These are phyloP conservation scores for Cafeteria roenbergensis DNA, from an alignment of 108 stramenopile genomes.

Conservation along the genomic window DNA sequence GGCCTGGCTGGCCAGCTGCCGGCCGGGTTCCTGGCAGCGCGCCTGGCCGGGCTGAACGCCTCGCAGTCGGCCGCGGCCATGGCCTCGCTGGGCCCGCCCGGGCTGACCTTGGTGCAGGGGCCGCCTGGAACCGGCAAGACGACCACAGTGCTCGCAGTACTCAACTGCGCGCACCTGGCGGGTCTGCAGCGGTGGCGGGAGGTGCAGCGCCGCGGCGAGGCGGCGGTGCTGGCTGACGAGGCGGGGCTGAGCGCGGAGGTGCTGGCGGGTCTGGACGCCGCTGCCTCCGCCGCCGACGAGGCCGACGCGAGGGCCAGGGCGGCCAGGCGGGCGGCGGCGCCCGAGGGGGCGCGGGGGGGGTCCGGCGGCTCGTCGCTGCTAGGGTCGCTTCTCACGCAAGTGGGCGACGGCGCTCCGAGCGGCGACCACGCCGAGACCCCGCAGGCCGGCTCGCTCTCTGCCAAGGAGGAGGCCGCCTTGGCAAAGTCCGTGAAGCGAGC, in stretches of 20 bases:
- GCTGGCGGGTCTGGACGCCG: neutral
- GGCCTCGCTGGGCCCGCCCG: conserved; percentile 15
- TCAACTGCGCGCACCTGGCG: conserved; percentile 70
- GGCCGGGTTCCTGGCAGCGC: too few species aligned
- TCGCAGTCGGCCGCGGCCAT: conserved; percentile 24
- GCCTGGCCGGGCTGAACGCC: too few species aligned
- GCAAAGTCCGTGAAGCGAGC: too few species aligned
- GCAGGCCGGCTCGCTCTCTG: too few species aligned
- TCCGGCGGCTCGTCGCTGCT: too few species aligned
- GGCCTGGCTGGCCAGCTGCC: too few species aligned
- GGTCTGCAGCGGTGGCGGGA: conserved; percentile 40
- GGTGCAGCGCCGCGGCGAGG: conserved; percentile 13
- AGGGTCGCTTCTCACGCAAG: too few species aligned
- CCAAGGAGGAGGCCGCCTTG: too few species aligned
- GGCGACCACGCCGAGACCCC: neutral
- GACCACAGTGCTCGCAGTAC: conserved; percentile 72
- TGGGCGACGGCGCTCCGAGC: neutral
- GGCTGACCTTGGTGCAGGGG: conserved; percentile 60
- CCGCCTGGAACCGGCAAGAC: conserved; percentile 70
- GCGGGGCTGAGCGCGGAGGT: neutral
- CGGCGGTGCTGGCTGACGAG: neutral
- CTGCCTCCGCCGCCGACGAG: neutral
- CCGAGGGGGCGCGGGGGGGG: too few species aligned
- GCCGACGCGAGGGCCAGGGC: neutral
- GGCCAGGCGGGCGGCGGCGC: neutral